A percentile compares a stretch with the other conserved stretches of the same genome.
phyloP scores from a whole-genome alignment of 106 monocot species.

The Acorus calamus region DNA sequence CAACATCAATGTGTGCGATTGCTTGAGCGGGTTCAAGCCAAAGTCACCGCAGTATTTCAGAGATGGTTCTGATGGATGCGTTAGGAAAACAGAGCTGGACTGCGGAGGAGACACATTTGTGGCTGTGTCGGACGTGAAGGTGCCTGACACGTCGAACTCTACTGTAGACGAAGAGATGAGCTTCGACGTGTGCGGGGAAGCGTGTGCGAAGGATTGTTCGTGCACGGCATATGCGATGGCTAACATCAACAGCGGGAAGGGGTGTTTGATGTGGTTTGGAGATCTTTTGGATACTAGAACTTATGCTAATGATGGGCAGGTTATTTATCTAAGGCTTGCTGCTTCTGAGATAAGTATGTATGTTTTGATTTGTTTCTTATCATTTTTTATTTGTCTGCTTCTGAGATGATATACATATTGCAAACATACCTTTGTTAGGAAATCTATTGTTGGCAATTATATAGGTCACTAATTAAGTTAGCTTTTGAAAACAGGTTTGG shows the following conservation, averaged over 20 bases:
- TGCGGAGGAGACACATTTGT: slow-evolving; percentile 12
- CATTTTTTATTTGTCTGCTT: too few species aligned
- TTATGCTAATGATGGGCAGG: too few species aligned
- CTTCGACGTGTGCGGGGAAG: slow-evolving; percentile 5
- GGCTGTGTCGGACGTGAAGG: background rate
- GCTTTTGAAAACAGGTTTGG: too few species aligned
- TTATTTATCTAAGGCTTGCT: slow-evolving; percentile 9
- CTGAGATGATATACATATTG: too few species aligned
- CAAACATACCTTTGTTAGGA: too few species aligned
- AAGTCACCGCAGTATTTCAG: background rate
- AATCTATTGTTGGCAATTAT: too few species aligned
- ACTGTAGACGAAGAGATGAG: background rate
- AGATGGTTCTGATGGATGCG: slow-evolving; percentile 9
- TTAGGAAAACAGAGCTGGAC: slow-evolving; percentile 2
- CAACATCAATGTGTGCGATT: background rate
- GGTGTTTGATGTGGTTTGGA: slow-evolving; percentile 2
- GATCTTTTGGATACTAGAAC: slow-evolving; percentile 5
- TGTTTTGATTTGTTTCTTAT: too few species aligned
- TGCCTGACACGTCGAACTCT: background rate
- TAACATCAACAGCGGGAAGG: background rate
- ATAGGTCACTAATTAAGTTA: too few species aligned
- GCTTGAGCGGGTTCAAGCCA: slow-evolving; percentile 14
- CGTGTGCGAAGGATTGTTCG: slow-evolving; percentile 6
- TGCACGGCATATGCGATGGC: slow-evolving; percentile 19
- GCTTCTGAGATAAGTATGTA: background rate